Percentiles rank a stretch among this genome's conserved stretches.
Conservation (phyloP, 768 basidiomycete genomes). For the Leccinum olivaceopallidum region DNA sequence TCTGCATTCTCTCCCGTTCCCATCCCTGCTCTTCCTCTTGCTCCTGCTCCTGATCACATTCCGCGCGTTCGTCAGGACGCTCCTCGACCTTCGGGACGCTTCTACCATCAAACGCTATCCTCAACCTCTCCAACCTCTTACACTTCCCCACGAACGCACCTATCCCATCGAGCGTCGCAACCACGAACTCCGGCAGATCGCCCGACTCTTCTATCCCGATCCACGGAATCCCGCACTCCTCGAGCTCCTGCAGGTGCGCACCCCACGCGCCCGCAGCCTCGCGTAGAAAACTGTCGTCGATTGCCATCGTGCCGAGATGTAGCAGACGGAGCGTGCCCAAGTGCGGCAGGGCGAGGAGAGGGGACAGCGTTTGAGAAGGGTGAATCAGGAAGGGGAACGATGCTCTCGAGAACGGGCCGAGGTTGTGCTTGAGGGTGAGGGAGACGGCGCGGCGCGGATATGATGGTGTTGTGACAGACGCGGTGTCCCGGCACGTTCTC, state of each 20-base stretch:
- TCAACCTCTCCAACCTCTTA: constrained; percentile 16
- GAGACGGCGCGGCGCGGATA: constrained; percentile 15
- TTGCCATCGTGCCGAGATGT: constrained; percentile 28
- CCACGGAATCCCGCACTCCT: constrained; percentile 33
- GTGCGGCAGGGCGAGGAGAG: constrained; percentile 23
- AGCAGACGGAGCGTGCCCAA: constrained; percentile 24
- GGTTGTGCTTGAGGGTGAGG: constrained; percentile 30
- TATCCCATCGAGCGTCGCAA: constrained; percentile 25
- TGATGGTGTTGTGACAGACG: not conserved
- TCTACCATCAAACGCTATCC: constrained; percentile 30
- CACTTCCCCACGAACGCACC: constrained; percentile 23
- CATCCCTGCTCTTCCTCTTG: not conserved
- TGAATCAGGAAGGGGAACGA: constrained; percentile 24
- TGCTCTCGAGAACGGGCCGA: constrained; percentile 22
- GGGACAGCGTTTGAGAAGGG: constrained; percentile 25
- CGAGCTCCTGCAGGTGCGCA: constrained; percentile 25
- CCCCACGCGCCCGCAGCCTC: constrained; percentile 31
- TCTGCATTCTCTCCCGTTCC: not conserved
- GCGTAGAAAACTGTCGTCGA: constrained; percentile 29
- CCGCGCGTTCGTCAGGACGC: not conserved
- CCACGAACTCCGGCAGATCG: constrained; percentile 8
- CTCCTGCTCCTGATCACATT: not conserved
- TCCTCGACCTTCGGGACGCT: not conserved
- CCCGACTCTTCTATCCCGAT: constrained; percentile 17
- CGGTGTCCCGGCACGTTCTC: constrained; percentile 14